A percentile compares a stretch with the other conserved stretches of the same genome.
phyloP scores from a whole-genome alignment of 805 yeast species.

The Suhomyces canberraensis region DNA sequence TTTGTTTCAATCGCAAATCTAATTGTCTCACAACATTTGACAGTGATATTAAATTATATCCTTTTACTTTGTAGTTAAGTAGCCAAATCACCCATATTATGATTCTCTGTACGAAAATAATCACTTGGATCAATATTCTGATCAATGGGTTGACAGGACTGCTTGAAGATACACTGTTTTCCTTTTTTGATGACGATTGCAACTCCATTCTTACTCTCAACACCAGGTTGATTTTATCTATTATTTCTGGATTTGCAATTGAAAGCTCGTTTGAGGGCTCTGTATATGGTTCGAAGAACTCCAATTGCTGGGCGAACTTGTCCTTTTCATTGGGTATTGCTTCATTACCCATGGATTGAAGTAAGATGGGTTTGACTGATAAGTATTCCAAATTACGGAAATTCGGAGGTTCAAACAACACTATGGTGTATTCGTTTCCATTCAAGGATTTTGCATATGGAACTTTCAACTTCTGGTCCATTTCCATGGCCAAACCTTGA shows the following conservation, averaged over 20 bases:
- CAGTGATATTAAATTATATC: constrained; percentile 30
- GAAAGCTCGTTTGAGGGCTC: constrained; percentile 18
- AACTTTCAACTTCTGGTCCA: background rate
- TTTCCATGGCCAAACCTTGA: background rate
- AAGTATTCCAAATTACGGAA: constrained; percentile 71
- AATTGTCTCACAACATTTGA: constrained; percentile 75
- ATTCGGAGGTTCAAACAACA: constrained; percentile 69
- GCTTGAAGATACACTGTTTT: background rate
- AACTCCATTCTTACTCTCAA: constrained; percentile 14
- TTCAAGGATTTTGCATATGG: constrained; percentile 4
- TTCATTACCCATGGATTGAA: constrained; percentile 45
- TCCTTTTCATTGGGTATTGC: constrained; percentile 5
- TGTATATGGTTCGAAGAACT: constrained; percentile 6
- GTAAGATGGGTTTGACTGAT: constrained; percentile 67
- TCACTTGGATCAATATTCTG: constrained; percentile 7
- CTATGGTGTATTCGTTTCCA: constrained; percentile 11
- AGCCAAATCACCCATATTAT: constrained; percentile 17
- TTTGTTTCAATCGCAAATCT: constrained; percentile 71
- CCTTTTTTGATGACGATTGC: background rate
- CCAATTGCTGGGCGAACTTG: constrained; percentile 23
- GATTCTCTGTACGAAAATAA: constrained; percentile 13
- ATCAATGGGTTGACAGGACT: constrained; percentile 7
- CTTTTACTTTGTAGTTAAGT: constrained; percentile 25
- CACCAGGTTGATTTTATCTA: constrained; percentile 34
- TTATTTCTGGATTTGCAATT: constrained; percentile 24